Evolutionary conservation across 2,329 filamentous ascomycete genomes (phyloP), one percentile per base, ranked within the genome.

Genomic region (Gremmenia infestans): DNA sequence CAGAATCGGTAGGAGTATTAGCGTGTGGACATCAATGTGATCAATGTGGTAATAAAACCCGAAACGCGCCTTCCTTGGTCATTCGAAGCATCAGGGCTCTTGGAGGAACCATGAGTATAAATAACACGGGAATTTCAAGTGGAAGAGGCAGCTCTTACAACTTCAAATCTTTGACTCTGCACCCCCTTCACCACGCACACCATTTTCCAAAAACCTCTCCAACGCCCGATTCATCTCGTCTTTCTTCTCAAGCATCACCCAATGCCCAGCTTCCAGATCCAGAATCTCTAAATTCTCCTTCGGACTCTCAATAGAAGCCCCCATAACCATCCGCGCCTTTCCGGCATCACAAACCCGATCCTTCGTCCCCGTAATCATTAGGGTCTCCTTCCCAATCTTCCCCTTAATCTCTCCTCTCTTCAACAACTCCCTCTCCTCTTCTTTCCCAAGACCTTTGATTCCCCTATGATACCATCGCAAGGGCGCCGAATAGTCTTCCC

Each of bases 201-300:
- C 42, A 48, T 45, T 37, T 32, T 56, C 48, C 15, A 61, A 54
- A 19, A 59, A 53, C 9, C 49, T 35, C 5, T 35, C 28, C 48
- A 60, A 50, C 3, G 54, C 12, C 12, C 32, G n/a, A 52, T 63
- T 64, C 9, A 50, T 47, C 54, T 63, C 55, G 22, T 58, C 43
- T n/a, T 8, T 36, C 51, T 50, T 54, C 54, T 66, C 59, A 19
- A 66, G 50, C 54, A 64, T 62, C 53, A 65, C 54, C 64, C 64
- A 66, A 58, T 65, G 58, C 1, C 61, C 62, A 48, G 57, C 51
- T 9, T 61, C 57, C 22, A 63, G n/a, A 55, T 62, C 56, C 17
- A 56, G 46, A 48, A 59, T 25, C 45, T 35, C 52, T 37, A 65
- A 42, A 32, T 58, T 36, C 4, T 53, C 46, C 11, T 22, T 19